Base-by-base conservation (phyloP, 108 stramenopile species). In the Nannochloropsis salina region DNA sequence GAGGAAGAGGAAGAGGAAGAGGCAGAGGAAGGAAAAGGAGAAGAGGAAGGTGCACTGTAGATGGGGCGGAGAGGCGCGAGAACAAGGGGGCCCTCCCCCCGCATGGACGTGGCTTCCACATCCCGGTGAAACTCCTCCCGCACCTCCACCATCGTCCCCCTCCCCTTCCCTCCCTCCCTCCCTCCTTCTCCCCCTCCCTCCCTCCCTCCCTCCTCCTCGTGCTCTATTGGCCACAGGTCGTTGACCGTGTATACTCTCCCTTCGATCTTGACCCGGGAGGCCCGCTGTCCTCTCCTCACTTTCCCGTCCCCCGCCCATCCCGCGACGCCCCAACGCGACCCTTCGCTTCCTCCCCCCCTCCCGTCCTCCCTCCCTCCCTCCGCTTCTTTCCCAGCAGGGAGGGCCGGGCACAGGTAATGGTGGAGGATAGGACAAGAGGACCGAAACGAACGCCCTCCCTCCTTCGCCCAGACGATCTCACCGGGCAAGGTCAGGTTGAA, bases 11-110 rank as follows among this genome's bases (percentile, higher is more conserved):
- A 74, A n/a, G 61, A 74, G n/a, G 61, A n/a, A 74, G 61, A n/a
- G 8, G 61, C n/a, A 2, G n/a, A 74, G 6, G 61, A 74, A 6
- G 61, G 3, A 74, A n/a, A 74, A 8, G 61, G 15, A 10, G 47
- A 74, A n/a, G 61, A 74, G 2, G 61, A 74, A 74, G 61, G 61
- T n/a, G 61, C 20, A 6, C 20, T 3, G 2, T n/a, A 74, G n/a
- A 74, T 74, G n/a, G 61, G 61, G n/a, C 61, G 61, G n/a, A 74
- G 61, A 74, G 61, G 61, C 15, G 61, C 61, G n/a, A 74, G 61
- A 6, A 3, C 20, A 74, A 74, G 61, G 61, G n/a, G 20, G n/a
- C 2, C 61, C 1, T 8, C 61, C 0, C 61, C 6, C n/a, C 12
- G 47, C 47, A 12, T 15, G 47, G 47, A 51, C 10, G 47, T 12